A percentile compares a stretch with the other conserved stretches of the same genome.
Evolutionary conservation across 2,329 filamentous ascomycete species (phyloP).

Genomic region (Hypoxylon sp.): DNA sequence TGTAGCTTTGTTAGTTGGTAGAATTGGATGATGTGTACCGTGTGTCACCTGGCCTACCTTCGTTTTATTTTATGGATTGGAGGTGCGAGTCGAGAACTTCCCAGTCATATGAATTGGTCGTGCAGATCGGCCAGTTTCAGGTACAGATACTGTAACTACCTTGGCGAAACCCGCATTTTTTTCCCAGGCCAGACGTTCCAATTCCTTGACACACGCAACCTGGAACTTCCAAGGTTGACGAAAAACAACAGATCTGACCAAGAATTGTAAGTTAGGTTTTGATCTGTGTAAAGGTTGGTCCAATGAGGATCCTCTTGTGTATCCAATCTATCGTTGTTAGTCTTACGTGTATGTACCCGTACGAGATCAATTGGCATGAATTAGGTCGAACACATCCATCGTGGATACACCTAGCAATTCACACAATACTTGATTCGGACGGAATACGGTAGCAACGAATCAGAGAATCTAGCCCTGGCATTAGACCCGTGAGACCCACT

Average conservation of each 20-base stretch:
- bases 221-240: too few relatives aligned
- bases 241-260: conserved; percentile 3
- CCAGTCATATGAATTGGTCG: conserved; percentile 35
- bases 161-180: conserved; percentile 36
- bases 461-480: conserved; percentile 26
- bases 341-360: conserved; percentile 22
- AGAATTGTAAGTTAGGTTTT: conserved; percentile 12
- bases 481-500: too few relatives aligned
- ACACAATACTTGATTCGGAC: conserved; percentile 21
- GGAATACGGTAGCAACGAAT: conserved; percentile 36
- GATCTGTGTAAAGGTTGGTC: conserved; percentile 9
- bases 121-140: conserved; percentile 47
- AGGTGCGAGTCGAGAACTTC: conserved; percentile 16
- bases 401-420: conserved; percentile 14
- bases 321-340: conserved; percentile 10
- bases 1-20: conserved; percentile 22
- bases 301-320: conserved; percentile 7
- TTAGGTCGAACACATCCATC: conserved; percentile 6
- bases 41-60: conserved; percentile 28
- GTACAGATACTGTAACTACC: conserved; percentile 38
- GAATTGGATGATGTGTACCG: conserved; percentile 26
- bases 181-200: conserved; percentile 25
- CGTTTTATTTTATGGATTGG: conserved; percentile 27
- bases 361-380: conserved; percentile 13
- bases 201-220: conserved; percentile 25